Evolutionary conservation across 306 rosid species (phyloP), one percentile per base, ranked within the genome.

Genomic region (Acacia acuminata): DNA sequence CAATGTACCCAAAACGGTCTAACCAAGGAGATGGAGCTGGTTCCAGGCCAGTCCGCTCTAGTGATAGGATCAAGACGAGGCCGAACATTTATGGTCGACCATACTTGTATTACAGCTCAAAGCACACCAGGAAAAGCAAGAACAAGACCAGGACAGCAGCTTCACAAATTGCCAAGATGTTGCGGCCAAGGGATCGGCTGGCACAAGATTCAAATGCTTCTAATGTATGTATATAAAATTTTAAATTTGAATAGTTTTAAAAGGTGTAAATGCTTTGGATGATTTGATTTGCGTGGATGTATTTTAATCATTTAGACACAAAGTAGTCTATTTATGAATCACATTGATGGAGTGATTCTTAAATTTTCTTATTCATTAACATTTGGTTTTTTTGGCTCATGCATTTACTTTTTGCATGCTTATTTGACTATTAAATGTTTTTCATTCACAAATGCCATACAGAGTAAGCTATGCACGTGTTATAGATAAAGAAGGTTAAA

Each of bases 71-170:
- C 50, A 88, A 85, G 84, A 70, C 89, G 15, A 86, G 96, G 83
- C 94, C 93, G 3, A 87, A 75, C 47, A 14, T 67, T 14, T 91
- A 84, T 86, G 89, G 90, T 40, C 89, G 96, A 3, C 71, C 90
- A 1, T 90, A 65, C 85, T 65, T 85, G 45, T 91, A 82, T 87
- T 88, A 84, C 76, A 76, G 76, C n/a, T 66, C 88, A 50, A 84
- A 81, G 77, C 94, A 83, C 58, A 45, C 82, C 22, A 81, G 86
- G 80, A 90, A 91, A 85, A 71, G 66, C 84, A 91, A 90, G 91
- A 86, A 64, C 82, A 93, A 91, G 85, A 87, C 82, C 75, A 84
- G 97, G 90, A 90, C 93, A 22, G 94, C 97, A 16, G 98, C 97
- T 73, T 87, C 94, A 12, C 91, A 85, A 75, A 91, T 94, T 84